Evolutionary conservation across 352 stramenopile genomes (phyloP).

Genomic region (Phytopythium sindhum): DNA sequence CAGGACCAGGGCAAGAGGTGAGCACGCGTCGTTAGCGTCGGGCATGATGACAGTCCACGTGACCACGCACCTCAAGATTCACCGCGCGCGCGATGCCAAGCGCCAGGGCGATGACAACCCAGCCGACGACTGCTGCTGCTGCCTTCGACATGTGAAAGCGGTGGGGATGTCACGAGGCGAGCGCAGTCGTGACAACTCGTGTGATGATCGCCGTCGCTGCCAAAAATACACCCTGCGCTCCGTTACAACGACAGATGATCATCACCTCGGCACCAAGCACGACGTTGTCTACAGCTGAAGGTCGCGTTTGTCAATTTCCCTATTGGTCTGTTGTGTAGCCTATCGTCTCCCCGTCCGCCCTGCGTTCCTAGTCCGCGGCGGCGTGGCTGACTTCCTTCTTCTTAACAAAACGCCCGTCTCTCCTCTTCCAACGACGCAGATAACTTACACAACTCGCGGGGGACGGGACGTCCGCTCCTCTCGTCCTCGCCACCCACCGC

Average conservation of each 20-base stretch:
- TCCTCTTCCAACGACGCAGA: constrained; percentile 7
- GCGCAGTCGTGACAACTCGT: background rate
- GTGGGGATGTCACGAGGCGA: background rate
- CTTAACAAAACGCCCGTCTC: constrained; percentile 3
- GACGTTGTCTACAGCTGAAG: background rate
- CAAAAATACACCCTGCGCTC: background rate
- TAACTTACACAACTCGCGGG: constrained; percentile 6
- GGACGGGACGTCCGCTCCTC: background rate
- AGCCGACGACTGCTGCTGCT: background rate
- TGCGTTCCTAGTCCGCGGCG: background rate
- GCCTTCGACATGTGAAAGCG: background rate
- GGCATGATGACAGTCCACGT: background rate
- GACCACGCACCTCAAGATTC: background rate
- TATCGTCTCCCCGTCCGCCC: background rate
- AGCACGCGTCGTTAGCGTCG: background rate
- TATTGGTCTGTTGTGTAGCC: background rate
- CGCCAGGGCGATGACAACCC: background rate
- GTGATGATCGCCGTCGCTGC: background rate
- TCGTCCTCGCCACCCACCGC: background rate
- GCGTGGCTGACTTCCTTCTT: background rate
- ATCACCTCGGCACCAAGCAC: background rate
- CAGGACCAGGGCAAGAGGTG: background rate
- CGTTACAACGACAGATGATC: background rate
- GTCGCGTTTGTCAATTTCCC: background rate
- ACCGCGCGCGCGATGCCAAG: background rate